Evolutionary conservation across 768 basidiomycete genomes (phyloP).

Genomic region (Calocybe cyanea): DNA sequence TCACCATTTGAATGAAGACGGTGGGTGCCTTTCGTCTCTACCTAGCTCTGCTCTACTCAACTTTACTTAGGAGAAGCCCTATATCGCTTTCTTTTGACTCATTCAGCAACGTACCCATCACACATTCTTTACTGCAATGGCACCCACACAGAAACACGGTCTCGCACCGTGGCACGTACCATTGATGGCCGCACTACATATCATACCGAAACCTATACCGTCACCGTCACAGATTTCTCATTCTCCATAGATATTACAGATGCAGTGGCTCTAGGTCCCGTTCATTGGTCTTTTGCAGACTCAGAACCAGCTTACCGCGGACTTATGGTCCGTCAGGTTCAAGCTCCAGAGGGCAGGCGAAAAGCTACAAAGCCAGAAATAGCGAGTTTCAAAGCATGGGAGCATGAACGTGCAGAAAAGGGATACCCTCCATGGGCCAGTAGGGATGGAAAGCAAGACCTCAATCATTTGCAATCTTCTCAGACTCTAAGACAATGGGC

Average conservation of each 20-base stretch:
- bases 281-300: slow-evolving; percentile 59
- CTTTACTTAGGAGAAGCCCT: slow-evolving; percentile 53
- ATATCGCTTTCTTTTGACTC: slow-evolving; percentile 61
- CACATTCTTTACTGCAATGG: slow-evolving; percentile 45
- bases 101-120: slow-evolving; percentile 40
- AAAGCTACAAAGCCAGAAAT: slow-evolving; percentile 34
- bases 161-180: slow-evolving; percentile 32
- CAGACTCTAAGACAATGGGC: slow-evolving; percentile 75
- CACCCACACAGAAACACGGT: slow-evolving; percentile 45
- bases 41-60: slow-evolving; percentile 4
- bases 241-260: slow-evolving; percentile 51
- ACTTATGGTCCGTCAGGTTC: slow-evolving; percentile 48
- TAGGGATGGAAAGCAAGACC: slow-evolving; percentile 15
- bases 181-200: slow-evolving; percentile 25
- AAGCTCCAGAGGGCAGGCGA: slow-evolving; percentile 30
- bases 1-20: slow-evolving; percentile 62
- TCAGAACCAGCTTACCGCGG: slow-evolving; percentile 57
- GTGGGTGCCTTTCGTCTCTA: slow-evolving; percentile 22
- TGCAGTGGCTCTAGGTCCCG: slow-evolving; percentile 30
- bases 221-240: slow-evolving; percentile 58
- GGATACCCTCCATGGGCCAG: slow-evolving; percentile 50
- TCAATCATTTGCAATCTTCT: slow-evolving; percentile 41
- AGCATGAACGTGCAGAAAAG: slow-evolving; percentile 34
- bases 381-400: slow-evolving; percentile 43
- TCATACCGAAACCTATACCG: slow-evolving; percentile 43